Conservation (phyloP, 805 yeast genomes). For the Hemisphaericaspora nanyangensis region DNA sequence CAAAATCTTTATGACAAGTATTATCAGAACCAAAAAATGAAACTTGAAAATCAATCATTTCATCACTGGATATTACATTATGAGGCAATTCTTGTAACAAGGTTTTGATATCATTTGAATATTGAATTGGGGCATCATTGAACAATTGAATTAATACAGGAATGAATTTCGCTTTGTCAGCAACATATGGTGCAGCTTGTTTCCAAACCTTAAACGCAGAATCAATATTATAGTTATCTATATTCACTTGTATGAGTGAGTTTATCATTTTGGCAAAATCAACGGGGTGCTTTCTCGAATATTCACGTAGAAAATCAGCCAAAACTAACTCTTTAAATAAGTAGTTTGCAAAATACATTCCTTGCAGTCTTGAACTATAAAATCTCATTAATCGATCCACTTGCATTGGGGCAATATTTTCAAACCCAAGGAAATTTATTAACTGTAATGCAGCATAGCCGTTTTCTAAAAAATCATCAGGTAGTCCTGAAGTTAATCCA, state of each 20-base stretch:
- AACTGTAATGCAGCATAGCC: conserved; percentile 2
- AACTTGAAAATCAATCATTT: conserved; percentile 1
- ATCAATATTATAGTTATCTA: neutral
- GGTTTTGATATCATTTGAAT: neutral
- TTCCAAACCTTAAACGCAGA: neutral
- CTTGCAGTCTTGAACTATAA: conserved; percentile 3
- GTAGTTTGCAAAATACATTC: conserved; percentile 7
- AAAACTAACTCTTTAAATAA: neutral
- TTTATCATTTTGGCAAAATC: neutral
- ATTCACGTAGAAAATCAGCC: neutral
- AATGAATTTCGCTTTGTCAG: neutral
- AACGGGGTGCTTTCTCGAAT: neutral
- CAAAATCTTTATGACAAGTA: conserved; percentile 10
- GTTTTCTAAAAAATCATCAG: no score
- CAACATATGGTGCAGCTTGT: neutral
- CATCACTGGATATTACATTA: neutral
- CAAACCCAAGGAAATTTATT: neutral
- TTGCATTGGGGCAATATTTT: neutral
- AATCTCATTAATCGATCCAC: neutral
- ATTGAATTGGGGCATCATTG: neutral
- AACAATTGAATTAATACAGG: neutral
- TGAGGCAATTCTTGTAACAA: neutral
- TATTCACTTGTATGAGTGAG: neutral
- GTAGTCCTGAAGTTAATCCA: no score
- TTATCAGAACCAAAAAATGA: conserved; percentile 1